Evolutionary conservation across 2,329 filamentous ascomycete genomes (phyloP).

Genomic region (Aschersonia sp.): DNA sequence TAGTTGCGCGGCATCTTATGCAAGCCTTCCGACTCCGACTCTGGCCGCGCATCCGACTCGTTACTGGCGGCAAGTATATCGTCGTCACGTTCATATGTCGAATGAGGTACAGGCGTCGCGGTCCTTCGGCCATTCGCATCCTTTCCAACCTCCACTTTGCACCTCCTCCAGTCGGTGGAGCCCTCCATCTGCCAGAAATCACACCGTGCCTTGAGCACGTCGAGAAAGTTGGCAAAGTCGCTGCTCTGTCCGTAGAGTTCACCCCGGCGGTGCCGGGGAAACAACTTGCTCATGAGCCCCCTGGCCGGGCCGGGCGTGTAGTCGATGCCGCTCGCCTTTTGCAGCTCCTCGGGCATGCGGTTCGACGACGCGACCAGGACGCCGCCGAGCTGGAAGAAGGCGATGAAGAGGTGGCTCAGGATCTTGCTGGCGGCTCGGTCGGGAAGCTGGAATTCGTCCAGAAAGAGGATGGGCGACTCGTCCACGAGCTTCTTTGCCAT

Average conservation of each 20-base stretch:
- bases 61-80: too few species aligned
- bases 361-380: slow-evolving; percentile 72
- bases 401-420: slow-evolving; percentile 61
- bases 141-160: slow-evolving; percentile 23
- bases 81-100: too few species aligned
- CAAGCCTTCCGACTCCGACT: not conserved
- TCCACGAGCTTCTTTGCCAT: slow-evolving; percentile 64
- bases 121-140: too few species aligned
- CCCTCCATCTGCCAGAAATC: slow-evolving; percentile 79
- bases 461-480: slow-evolving; percentile 60
- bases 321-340: slow-evolving; percentile 57
- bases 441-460: slow-evolving; percentile 75
- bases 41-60: too few species aligned
- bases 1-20: slow-evolving; percentile 16
- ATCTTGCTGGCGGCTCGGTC: slow-evolving; percentile 68
- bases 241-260: slow-evolving; percentile 45
- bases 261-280: slow-evolving; percentile 26
- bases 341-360: slow-evolving; percentile 69
- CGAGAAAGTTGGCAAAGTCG: slow-evolving; percentile 63
- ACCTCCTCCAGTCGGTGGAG: slow-evolving; percentile 51
- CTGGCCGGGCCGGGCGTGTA: slow-evolving; percentile 43
- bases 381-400: slow-evolving; percentile 70
- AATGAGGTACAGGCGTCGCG: too few species aligned
- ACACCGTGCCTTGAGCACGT: slow-evolving; percentile 62
- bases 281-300: slow-evolving; percentile 33